Conservation (phyloP, 1,284 basidiomycete species). For the Thelephora terrestris region DNA sequence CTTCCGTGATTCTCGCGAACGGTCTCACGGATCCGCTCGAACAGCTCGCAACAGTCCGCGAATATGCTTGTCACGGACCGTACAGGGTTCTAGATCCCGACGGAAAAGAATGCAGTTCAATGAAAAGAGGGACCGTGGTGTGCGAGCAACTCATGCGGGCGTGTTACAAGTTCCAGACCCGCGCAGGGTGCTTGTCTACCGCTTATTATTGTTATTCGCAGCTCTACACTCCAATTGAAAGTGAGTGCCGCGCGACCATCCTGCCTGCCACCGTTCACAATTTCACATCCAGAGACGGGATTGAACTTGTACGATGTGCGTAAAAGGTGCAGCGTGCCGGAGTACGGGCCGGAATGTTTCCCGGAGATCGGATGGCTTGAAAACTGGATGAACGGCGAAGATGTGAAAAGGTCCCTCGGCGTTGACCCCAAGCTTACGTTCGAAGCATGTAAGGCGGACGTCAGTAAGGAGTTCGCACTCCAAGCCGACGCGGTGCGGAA, state of each 20-base stretch:
- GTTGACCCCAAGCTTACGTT: conserved; percentile 54
- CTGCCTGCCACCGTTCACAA: neutral
- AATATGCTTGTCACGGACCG: conserved; percentile 75
- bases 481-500: conserved; percentile 79
- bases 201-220: conserved; percentile 53
- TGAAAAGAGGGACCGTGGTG: conserved; percentile 56
- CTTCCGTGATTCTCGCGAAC: conserved; percentile 74
- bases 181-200: conserved; percentile 54
- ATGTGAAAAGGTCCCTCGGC: conserved; percentile 70
- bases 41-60: conserved; percentile 69
- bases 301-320: conserved; percentile 83
- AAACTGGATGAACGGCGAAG: conserved; percentile 64
- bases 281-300: conserved; percentile 39
- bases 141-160: conserved; percentile 61
- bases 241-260: neutral
- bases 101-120: conserved; percentile 52
- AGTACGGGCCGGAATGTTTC: conserved; percentile 26
- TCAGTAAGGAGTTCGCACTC: conserved; percentile 61
- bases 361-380: conserved; percentile 75
- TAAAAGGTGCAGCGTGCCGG: conserved; percentile 37
- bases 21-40: conserved; percentile 75
- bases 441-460: conserved; percentile 44
- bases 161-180: conserved; percentile 52
- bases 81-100: conserved; percentile 66
- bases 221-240: conserved; percentile 24